Evolutionary conservation across 805 yeast genomes (phyloP).

Genomic region (Candida golubevii): DNA sequence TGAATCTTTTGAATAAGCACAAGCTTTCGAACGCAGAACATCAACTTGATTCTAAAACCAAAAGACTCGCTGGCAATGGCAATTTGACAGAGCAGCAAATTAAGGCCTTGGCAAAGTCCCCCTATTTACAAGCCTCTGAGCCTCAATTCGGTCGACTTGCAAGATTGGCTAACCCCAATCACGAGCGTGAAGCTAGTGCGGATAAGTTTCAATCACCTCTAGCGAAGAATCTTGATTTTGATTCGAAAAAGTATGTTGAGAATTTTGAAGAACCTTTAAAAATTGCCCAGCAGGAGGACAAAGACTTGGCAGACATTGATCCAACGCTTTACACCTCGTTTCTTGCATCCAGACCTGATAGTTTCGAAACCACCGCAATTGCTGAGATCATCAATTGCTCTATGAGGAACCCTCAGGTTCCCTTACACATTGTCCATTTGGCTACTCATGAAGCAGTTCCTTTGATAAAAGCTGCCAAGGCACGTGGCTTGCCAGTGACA

Average conservation of each 20-base stretch:
- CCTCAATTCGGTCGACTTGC: conserved; percentile 50
- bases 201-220: conserved; percentile 21
- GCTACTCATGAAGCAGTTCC: conserved; percentile 86
- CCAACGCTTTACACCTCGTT: conserved; percentile 68
- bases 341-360: conserved; percentile 82
- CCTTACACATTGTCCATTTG: conserved; percentile 84
- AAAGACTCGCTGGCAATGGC: conserved; percentile 22
- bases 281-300: conserved; percentile 40
- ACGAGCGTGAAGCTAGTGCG: conserved; percentile 12
- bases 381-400: conserved; percentile 64
- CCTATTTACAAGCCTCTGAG: conserved; percentile 53
- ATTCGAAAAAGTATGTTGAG: conserved; percentile 12
- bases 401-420: conserved; percentile 51
- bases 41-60: conserved; percentile 28
- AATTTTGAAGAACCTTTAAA: conserved; percentile 32
- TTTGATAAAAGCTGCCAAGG: conserved; percentile 60
- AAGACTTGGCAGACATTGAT: conserved; percentile 44
- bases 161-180: conserved; percentile 33
- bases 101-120: conserved; percentile 51
- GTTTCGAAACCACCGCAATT: conserved; percentile 82
- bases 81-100: conserved; percentile 47
- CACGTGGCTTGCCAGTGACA: conserved; percentile 55
- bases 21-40: conserved; percentile 20
- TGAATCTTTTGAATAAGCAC: conserved; percentile 24
- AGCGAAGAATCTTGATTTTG: conserved; percentile 18